Evolutionary conservation across 2,329 filamentous ascomycete genomes (phyloP), one percentile per base, ranked within the genome.

Genomic region (Coniella lustricola): DNA sequence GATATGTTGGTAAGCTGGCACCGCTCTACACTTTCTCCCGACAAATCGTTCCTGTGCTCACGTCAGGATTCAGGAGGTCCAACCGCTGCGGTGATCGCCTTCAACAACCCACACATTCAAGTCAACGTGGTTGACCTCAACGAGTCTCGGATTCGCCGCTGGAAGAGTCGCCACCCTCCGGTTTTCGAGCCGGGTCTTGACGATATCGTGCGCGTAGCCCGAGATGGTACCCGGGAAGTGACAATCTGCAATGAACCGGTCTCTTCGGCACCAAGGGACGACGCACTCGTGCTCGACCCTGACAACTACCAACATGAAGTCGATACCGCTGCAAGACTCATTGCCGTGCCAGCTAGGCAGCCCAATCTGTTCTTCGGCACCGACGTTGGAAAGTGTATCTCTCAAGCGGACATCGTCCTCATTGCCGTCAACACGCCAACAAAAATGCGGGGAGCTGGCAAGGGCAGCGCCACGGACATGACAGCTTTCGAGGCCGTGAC

Each of bases 381-480:
- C 17, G 75, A 88, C 46, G 73, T 87, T 9, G 73, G 74, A 17
- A 70, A 67, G 53, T 73, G 71, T 51, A 84, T 90, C 51, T 64
- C 71, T 20, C 77, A 81, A 54, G 85, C 87, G 12, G 85, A 90
- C 60, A 67, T 90, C 38, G 77, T 91, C 49, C 77, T 91, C 51
- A 77, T 90, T 48, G 79, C 84, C 13, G 87, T 91, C 57, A 88
- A 90, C 63, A 90, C 87, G 0, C 86, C 86, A 2, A 90, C 86
- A 37, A 90, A 90, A 68, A 76, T 71, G 32, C 77, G 75, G 41
- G 86, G 86, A 47, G 68, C 79, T 18, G 87, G 86, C 41, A 81
- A 82, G 4, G 85, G 85, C 10, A 76, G 74, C 55, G 85, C 86
- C 0, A 84, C 84, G 14, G 84, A 90, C 57, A 79, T 90, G 69